These are phyloP conservation scores for Leptomonas pyrrhocoris DNA, from an alignment of 208 protist species.

Conservation along the genomic window DNA sequence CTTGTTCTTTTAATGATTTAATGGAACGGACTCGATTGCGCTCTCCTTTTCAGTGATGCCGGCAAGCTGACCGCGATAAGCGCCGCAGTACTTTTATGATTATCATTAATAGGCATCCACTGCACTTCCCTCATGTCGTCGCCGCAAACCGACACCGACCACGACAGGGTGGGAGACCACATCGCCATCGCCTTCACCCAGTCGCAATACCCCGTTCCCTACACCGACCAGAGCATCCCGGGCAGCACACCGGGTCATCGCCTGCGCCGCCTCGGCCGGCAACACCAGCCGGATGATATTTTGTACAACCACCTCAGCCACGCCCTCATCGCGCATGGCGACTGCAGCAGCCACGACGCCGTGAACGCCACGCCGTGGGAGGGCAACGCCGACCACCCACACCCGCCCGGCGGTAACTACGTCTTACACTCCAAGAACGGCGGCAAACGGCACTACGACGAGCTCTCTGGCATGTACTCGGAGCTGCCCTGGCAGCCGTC, in stretches of 20 bases:
- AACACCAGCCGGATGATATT: slow-evolving; percentile 49
- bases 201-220: slow-evolving; percentile 74
- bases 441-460: slow-evolving; percentile 78
- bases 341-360: slow-evolving; percentile 3
- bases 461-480: slow-evolving; percentile 32
- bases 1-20: too few relatives aligned
- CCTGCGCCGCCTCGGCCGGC: slow-evolving; percentile 41
- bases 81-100: too few relatives aligned
- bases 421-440: slow-evolving; percentile 63
- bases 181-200: slow-evolving; percentile 73
- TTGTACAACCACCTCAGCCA: slow-evolving; percentile 45
- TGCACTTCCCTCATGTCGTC: too few relatives aligned
- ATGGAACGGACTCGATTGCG: too few relatives aligned
- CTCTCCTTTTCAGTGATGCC: too few relatives aligned
- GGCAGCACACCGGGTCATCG: slow-evolving; percentile 68
- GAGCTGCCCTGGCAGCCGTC: slow-evolving; percentile 41
- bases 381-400: slow-evolving; percentile 16
- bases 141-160: not conserved
- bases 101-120: too few relatives aligned
- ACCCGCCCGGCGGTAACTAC: slow-evolving; percentile 44
- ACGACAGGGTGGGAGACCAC: slow-evolving; percentile 29
- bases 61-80: too few relatives aligned
- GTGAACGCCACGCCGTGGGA: slow-evolving; percentile 10
- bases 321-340: slow-evolving; percentile 44
- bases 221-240: slow-evolving; percentile 67